These are phyloP conservation scores for Leccinum variabile DNA, from an alignment of 1,284 basidiomycete species.

Conservation along the genomic window DNA sequence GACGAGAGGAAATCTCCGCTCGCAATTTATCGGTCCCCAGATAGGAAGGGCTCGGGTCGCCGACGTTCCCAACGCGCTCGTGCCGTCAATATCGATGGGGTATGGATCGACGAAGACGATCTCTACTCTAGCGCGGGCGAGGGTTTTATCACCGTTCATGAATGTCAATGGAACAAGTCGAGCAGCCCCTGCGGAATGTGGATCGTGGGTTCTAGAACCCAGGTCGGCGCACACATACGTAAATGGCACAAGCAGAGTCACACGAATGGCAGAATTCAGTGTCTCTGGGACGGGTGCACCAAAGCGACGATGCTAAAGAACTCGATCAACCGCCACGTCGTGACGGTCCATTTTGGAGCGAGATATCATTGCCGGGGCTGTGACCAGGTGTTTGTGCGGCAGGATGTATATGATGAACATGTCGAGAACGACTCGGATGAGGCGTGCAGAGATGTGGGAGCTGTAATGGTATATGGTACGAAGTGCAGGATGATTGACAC, in stretches of 20 bases:
- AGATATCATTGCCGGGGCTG: conserved; percentile 16
- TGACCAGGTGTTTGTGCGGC: conserved; percentile 4
- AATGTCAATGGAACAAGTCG: conserved; percentile 16
- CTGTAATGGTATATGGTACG: conserved; percentile 8
- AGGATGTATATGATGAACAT: conserved; percentile 20
- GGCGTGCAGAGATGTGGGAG: conserved; percentile 2
- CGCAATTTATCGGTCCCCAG: background rate
- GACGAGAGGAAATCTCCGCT: background rate
- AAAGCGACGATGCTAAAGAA: conserved; percentile 9
- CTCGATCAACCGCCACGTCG: conserved; percentile 14
- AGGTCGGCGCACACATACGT: conserved; percentile 11
- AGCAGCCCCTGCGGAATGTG: conserved; percentile 19
- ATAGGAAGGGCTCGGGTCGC: background rate
- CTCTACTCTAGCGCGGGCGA: background rate
- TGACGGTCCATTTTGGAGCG: conserved; percentile 18
- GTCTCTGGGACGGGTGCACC: conserved; percentile 16
- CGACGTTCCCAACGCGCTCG: background rate
- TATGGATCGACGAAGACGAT: conserved; percentile 15
- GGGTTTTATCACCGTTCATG: conserved; percentile 3
- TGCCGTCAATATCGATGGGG: conserved; percentile 7
- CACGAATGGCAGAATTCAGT: background rate
- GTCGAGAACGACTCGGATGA: background rate
- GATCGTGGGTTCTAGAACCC: conserved; percentile 10
- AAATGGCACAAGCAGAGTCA: conserved; percentile 9
- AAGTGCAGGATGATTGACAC: conserved; percentile 3